A percentile compares a stretch with the other conserved stretches of the same genome.
Conservation (phyloP, 805 yeast genomes). For the Aciculoconidium aculeatum region DNA sequence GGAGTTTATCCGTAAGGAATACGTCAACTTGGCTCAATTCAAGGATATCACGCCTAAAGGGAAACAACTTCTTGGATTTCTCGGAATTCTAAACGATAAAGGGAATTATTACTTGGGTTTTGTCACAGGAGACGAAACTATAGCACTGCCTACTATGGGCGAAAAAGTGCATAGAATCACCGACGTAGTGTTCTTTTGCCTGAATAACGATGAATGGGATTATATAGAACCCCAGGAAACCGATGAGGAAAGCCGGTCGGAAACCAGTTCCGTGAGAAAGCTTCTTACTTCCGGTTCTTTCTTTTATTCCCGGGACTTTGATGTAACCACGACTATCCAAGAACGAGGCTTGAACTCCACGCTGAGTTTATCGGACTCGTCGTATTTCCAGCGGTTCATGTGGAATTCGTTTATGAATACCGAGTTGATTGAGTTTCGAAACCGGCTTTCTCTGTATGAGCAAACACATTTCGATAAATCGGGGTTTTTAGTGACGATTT, state of each 20-base stretch:
- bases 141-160: slow-evolving; percentile 53
- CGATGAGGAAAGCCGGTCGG: slow-evolving; percentile 1
- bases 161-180: slow-evolving; percentile 50
- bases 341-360: slow-evolving; percentile 30
- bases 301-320: slow-evolving; percentile 43
- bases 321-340: slow-evolving; percentile 40
- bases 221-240: slow-evolving; percentile 8
- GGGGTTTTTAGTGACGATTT: slow-evolving; percentile 42
- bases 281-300: slow-evolving; percentile 43
- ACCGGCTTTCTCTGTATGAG: slow-evolving; percentile 36
- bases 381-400: slow-evolving; percentile 41
- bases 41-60: slow-evolving; percentile 36
- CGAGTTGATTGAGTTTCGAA: slow-evolving; percentile 42
- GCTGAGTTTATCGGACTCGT: slow-evolving; percentile 23
- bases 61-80: slow-evolving; percentile 44
- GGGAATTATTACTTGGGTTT: slow-evolving; percentile 52
- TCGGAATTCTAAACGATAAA: slow-evolving; percentile 56
- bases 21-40: slow-evolving; percentile 34
- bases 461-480: slow-evolving; percentile 37
- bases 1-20: slow-evolving; percentile 44
- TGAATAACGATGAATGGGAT: slow-evolving; percentile 54
- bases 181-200: slow-evolving; percentile 62
- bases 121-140: slow-evolving; percentile 47
- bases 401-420: slow-evolving; percentile 48
- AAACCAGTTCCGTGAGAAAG: slow-evolving; percentile 38